Evolutionary conservation across 352 stramenopile genomes (phyloP).

Genomic region (Phytophthora citrophthora): DNA sequence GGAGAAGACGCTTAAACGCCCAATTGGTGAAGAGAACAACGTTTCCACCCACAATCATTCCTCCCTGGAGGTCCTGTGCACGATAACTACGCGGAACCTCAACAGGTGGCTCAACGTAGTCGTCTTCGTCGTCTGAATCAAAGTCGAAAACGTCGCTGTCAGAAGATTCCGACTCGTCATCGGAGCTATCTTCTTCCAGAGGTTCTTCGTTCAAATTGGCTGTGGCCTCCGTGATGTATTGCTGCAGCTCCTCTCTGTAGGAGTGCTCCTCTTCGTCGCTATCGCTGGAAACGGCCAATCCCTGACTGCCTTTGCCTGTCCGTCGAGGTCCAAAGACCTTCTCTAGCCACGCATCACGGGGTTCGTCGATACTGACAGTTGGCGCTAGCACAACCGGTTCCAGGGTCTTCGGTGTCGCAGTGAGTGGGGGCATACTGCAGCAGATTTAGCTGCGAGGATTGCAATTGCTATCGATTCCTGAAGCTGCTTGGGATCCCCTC

Average conservation of each 20-base stretch:
- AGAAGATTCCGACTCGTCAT: neutral
- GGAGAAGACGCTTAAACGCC: slow-evolving; percentile 36
- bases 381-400: slow-evolving; percentile 11
- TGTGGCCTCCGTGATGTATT: slow-evolving; percentile 21
- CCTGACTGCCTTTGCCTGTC: neutral
- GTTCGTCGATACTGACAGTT: neutral
- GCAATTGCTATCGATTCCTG: neutral
- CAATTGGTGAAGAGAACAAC: slow-evolving; percentile 34
- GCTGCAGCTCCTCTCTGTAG: slow-evolving; percentile 22
- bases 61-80: slow-evolving; percentile 34
- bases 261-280: neutral
- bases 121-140: neutral
- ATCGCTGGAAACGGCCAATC: neutral
- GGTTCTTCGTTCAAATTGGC: slow-evolving; percentile 23
- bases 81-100: slow-evolving; percentile 30
- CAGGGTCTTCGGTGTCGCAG: slow-evolving; percentile 11
- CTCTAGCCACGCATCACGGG: slow-evolving; percentile 18
- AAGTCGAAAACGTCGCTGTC: slow-evolving; percentile 8
- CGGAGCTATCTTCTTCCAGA: slow-evolving; percentile 15
- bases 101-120: slow-evolving; percentile 32
- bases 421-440: slow-evolving; percentile 26
- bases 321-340: slow-evolving; percentile 18
- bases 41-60: slow-evolving; percentile 26
- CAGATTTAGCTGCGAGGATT: no score
- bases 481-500: neutral